These are phyloP conservation scores for Lactarius sanguifluus DNA, from an alignment of 768 basidiomycete genomes.

Conservation along the genomic window DNA sequence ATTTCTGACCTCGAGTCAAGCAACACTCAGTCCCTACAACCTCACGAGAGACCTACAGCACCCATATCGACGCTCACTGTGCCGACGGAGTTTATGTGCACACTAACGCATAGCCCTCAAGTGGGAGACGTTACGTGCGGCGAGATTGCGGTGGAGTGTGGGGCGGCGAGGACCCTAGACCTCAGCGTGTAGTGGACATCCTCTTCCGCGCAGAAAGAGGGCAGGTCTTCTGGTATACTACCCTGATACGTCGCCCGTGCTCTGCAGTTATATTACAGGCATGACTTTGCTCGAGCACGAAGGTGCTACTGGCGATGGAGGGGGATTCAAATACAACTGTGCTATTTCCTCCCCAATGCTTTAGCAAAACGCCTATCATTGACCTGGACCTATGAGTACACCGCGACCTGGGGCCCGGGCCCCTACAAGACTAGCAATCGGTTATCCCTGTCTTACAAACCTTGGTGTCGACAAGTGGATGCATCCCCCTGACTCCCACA, in stretches of 20 bases:
- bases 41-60: not conserved
- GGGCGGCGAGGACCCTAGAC: not conserved
- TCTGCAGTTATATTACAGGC: not conserved
- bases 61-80: slow-evolving; percentile 14
- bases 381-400: not conserved
- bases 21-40: not conserved
- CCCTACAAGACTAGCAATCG: not conserved
- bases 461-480: not conserved
- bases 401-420: not conserved
- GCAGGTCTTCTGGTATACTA: not conserved
- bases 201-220: not conserved
- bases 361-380: not conserved
- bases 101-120: not conserved
- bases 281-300: not conserved
- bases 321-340: not conserved
- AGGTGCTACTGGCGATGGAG: not conserved
- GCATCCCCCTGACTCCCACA: too few species aligned
- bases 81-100: not conserved
- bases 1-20: slow-evolving; percentile 9
- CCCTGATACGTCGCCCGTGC: not conserved
- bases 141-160: not conserved
- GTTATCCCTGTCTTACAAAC: too few species aligned
- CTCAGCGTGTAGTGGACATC: not conserved
- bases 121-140: not conserved
- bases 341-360: not conserved